Conservation (phyloP, 2,329 filamentous ascomycete species). For the Diaporthe sp. region DNA sequence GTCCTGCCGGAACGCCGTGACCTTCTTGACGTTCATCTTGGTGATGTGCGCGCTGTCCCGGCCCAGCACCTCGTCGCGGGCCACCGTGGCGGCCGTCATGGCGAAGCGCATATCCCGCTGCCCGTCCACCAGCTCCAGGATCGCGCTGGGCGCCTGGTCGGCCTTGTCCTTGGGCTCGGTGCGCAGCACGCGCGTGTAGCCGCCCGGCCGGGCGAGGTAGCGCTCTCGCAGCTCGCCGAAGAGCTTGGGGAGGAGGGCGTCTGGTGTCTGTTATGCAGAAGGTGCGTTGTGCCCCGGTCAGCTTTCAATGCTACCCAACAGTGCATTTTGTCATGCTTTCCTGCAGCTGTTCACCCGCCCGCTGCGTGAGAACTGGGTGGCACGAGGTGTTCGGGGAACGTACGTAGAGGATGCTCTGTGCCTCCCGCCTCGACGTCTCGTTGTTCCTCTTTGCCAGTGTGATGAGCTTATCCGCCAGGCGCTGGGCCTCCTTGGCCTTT, state of each 20-base stretch:
- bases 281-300: neutral
- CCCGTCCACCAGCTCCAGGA: slow-evolving; percentile 95
- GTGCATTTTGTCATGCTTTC: neutral
- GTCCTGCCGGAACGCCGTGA: slow-evolving; percentile 79
- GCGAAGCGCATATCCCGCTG: slow-evolving; percentile 95
- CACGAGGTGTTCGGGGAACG: slow-evolving; percentile 64
- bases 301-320: neutral
- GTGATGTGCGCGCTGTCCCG: slow-evolving; percentile 79
- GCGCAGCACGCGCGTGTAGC: slow-evolving; percentile 94
- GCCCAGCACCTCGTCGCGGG: slow-evolving; percentile 70
- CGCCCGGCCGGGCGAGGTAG: slow-evolving; percentile 84
- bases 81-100: slow-evolving; percentile 89
- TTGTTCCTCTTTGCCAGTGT: slow-evolving; percentile 95
- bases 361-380: slow-evolving; percentile 45
- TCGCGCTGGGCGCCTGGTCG: slow-evolving; percentile 90
- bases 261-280: slow-evolving; percentile 68
- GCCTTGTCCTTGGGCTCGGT: slow-evolving; percentile 91
- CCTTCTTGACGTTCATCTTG: slow-evolving; percentile 83
- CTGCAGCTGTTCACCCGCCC: neutral
- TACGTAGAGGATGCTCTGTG: slow-evolving; percentile 90
- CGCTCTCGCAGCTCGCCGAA: slow-evolving; percentile 86
- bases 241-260: slow-evolving; percentile 84
- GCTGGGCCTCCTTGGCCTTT: slow-evolving; percentile 97
- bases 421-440: slow-evolving; percentile 80
- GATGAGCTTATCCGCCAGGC: slow-evolving; percentile 93